Percentiles rank a stretch among this genome's conserved stretches.
These are phyloP conservation scores for Yamagishiella unicocca DNA, from an alignment of 139 green algal genomes.

Conservation along the genomic window DNA sequence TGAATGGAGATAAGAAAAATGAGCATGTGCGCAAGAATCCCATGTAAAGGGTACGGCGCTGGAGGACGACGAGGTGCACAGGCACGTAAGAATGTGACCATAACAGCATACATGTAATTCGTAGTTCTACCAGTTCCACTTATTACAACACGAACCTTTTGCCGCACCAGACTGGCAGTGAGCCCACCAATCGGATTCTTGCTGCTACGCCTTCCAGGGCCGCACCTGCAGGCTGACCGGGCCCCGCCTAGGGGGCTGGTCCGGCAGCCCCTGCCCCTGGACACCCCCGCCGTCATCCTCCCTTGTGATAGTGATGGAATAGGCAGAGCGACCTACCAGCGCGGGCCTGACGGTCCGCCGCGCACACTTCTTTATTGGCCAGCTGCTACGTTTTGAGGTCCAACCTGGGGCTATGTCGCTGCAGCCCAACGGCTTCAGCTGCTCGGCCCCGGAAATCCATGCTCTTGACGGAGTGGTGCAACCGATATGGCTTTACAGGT, in stretches of 20 bases:
- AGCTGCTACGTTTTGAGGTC: constrained; percentile 12
- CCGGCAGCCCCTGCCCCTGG: background rate
- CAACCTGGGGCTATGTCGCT: constrained; percentile 30
- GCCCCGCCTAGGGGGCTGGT: background rate
- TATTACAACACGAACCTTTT: too few species aligned
- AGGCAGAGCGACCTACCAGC: background rate
- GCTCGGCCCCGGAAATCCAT: constrained; percentile 24
- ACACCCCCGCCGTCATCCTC: background rate
- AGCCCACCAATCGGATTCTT: background rate
- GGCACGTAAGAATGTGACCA: too few species aligned
- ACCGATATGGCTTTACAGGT: constrained; percentile 51
- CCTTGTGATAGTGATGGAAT: background rate
- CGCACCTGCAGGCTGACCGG: background rate
- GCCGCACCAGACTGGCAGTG: too few species aligned
- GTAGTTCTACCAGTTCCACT: too few species aligned
- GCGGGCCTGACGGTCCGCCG: constrained; percentile 22
- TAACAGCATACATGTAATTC: too few species aligned
- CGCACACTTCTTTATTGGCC: background rate
- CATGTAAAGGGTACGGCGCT: too few species aligned
- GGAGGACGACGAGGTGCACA: too few species aligned
- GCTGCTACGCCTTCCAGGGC: background rate
- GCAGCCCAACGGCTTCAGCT: constrained; percentile 29
- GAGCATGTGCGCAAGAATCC: too few species aligned
- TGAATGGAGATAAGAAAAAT: too few species aligned
- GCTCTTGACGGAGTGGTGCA: constrained; percentile 9